phyloP scores from a whole-genome alignment of 495 filamentous ascomycete genomes.

The Tirmania nivea region DNA sequence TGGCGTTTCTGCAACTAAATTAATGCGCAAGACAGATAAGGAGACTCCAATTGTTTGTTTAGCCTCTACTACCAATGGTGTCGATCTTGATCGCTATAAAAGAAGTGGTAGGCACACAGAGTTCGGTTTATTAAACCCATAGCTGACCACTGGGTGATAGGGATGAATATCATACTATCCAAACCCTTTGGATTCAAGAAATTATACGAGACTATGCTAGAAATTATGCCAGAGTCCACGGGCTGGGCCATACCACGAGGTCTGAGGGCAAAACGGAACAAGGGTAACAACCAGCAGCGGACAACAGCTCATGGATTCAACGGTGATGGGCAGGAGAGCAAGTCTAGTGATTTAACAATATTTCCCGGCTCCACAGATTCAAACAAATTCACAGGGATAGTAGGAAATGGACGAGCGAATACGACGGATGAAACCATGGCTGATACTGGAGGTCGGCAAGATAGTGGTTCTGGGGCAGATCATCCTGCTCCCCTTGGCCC shows the following conservation, averaged over 20 bases:
- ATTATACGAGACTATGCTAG: background rate
- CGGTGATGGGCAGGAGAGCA: too few species aligned
- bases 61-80: conserved; percentile 43
- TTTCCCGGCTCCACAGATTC: too few species aligned
- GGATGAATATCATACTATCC: background rate
- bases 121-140: background rate
- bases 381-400: too few species aligned
- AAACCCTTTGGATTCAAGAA: conserved; percentile 3
- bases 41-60: conserved; percentile 87
- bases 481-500: too few species aligned
- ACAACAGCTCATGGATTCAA: too few species aligned
- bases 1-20: conserved; percentile 79
- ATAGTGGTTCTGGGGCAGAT: too few species aligned
- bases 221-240: too few species aligned
- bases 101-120: background rate
- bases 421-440: too few species aligned
- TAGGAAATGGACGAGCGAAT: too few species aligned
- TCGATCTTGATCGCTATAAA: background rate
- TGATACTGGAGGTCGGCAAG: too few species aligned
- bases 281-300: conserved; percentile 28
- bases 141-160: background rate
- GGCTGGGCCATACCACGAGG: too few species aligned
- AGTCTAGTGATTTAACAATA: too few species aligned
- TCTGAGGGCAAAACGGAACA: background rate
- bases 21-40: conserved; percentile 72